Evolutionary conservation across 2,329 filamentous ascomycete genomes (phyloP).

Genomic region (Leptographium galeiforme): DNA sequence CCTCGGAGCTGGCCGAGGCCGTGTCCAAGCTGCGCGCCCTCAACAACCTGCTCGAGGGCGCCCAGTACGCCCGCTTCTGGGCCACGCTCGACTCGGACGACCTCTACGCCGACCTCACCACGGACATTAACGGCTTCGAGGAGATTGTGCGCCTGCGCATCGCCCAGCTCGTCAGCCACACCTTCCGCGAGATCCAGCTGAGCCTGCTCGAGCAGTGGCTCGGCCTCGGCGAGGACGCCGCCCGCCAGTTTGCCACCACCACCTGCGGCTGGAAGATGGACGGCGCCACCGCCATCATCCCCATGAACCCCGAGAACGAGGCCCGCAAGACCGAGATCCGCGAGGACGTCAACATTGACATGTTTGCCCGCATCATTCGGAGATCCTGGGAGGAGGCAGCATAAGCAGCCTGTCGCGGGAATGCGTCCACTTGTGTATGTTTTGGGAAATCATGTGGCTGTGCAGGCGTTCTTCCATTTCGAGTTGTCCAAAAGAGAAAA

Average conservation of each 20-base stretch:
- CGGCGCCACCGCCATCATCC: conserved; percentile 56
- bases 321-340: conserved; percentile 89
- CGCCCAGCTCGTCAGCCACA: conserved; percentile 71
- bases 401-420: conserved; percentile 16
- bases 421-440: not conserved
- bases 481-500: too few species aligned
- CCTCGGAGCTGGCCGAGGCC: conserved; percentile 71
- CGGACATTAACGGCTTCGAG: conserved; percentile 90
- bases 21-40: conserved; percentile 75
- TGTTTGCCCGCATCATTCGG: conserved; percentile 67
- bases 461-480: not conserved
- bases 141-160: conserved; percentile 85
- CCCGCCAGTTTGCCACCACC: conserved; percentile 68
- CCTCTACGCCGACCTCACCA: conserved; percentile 86
- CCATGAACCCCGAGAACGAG: conserved; percentile 93
- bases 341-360: conserved; percentile 87
- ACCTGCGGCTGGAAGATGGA: conserved; percentile 80
- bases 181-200: conserved; percentile 60
- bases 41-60: conserved; percentile 76
- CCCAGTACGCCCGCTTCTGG: conserved; percentile 91
- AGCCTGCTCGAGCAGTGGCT: conserved; percentile 62
- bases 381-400: conserved; percentile 76
- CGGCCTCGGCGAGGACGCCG: conserved; percentile 50
- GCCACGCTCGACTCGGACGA: conserved; percentile 83
- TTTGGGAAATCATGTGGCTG: not conserved